phyloP scores from a whole-genome alignment of 495 filamentous ascomycete species.

The Trichoderma gamsii region DNA sequence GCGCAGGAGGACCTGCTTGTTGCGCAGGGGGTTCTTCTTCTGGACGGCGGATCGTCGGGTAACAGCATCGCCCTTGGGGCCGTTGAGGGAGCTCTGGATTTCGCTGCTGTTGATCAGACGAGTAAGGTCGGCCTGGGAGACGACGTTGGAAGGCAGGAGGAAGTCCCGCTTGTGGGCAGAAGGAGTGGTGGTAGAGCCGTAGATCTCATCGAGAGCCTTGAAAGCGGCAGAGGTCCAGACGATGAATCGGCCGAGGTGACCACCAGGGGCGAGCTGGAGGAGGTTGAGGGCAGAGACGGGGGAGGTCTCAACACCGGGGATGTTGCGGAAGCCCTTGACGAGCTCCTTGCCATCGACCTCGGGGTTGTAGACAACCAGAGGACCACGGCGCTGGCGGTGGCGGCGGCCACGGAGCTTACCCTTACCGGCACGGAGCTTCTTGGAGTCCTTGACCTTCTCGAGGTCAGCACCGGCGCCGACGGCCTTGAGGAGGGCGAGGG shows the following conservation, averaged over 20 bases:
- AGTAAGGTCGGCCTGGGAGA: conserved; percentile 85
- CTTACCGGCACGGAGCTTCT: conserved; percentile 95
- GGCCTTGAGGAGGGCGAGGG: conserved; percentile 77
- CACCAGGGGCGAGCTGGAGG: conserved; percentile 96
- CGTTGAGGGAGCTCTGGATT: conserved; percentile 87
- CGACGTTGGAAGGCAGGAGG: conserved; percentile 81
- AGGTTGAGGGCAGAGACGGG: conserved; percentile 95
- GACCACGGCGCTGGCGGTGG: conserved; percentile 93
- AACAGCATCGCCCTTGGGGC: conserved; percentile 77
- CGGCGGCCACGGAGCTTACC: conserved; percentile 94
- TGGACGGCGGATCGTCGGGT: conserved; percentile 87
- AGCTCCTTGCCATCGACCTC: conserved; percentile 89
- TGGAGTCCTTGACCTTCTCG: conserved; percentile 86
- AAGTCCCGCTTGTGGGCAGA: conserved; percentile 96
- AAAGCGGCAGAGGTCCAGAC: conserved; percentile 98
- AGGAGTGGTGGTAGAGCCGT: conserved; percentile 79
- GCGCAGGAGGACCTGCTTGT: conserved; percentile 93
- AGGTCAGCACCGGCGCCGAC: conserved; percentile 86
- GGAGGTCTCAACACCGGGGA: conserved; percentile 95
- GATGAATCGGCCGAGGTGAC: conserved; percentile 97
- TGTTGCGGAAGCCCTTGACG: conserved; percentile 91
- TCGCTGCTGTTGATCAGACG: conserved; percentile 98
- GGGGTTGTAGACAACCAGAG: conserved; percentile 92
- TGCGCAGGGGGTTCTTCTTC: conserved; percentile 99
- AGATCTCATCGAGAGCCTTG: conserved; percentile 90